Base-by-base conservation (phyloP, 306 rosid species). In the Boehmeria nivea region DNA sequence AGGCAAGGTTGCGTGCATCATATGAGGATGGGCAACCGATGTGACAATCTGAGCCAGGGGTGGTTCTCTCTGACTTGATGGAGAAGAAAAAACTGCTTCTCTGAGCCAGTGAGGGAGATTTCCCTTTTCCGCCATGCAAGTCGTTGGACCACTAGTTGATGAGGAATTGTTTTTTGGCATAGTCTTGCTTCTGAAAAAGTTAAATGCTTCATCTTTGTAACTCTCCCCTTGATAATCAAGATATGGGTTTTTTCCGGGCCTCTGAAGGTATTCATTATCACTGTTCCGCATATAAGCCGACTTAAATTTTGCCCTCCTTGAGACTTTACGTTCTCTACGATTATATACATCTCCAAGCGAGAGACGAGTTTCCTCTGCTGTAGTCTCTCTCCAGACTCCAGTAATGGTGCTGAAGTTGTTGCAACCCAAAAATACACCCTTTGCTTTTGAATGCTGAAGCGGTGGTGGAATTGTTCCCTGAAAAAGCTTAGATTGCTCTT, bases 21-120 rank as follows among this genome's bases (percentile, higher is more conserved):
- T 54, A 47, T 61, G 65, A 22, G 81, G 63, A 51, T 56, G 72
- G 44, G 73, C 51, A 45, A 57, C 55, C 19, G 43, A 43, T 36
- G 81, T 27, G 66, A 57, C 50, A 20, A 67, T 50, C 7, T 68
- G 36, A 4, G 69, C 28, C 33, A 61, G 65, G 53, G 58, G 69
- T 34, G 61, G 66, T 28, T 31, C 68, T 14, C 43, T 38, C 15
- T 38, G 60, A 31, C 26, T 54, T 33, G 64, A 17, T 28, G 67
- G 71, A 51, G 77, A 54, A 61, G 82, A 9, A 12, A 12, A 39
- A 66, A 72, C 73, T 28, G 75, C 82, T 75, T 80, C 91, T 53
- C 74, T 76, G 23, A 80, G 84, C 91, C 91, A 80, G 58, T 64
- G 82, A 8, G 84, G 91, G 51, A 84, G 67, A 70, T 44, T 75